Evolutionary conservation across 2,329 filamentous ascomycete species (phyloP), one percentile per base, ranked within the genome.

Genomic region (Penicillium expansum): DNA sequence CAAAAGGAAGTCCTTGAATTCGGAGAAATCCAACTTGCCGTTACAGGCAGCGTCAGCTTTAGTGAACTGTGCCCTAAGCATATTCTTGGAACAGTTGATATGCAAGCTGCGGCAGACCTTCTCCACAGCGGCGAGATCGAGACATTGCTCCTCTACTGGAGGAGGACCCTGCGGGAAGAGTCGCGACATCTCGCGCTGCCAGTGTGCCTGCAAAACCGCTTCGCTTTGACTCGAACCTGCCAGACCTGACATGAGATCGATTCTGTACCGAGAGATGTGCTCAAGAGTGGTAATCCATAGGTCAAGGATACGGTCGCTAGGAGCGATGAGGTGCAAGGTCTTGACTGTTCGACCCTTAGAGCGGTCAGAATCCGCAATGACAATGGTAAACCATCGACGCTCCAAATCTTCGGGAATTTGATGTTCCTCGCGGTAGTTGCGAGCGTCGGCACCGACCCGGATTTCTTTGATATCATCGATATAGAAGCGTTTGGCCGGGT

Each of bases 381-480:
- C 84, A 63, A 99, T 91, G 29, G 92, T 95, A 69, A 97, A 93
- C 84, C 92, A 96, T 14, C 86, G 85, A 8, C 82, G 77, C 66
- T 92, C 88, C 38, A 86, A 83, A 6, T 84, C 78, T 50, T 87
- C 83, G 0, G 87, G 77, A 22, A 94, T 79, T 38, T 86, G 85
- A 69, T 89, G 90, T 72, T 97, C 92, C 67, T 93, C 86, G 41
- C 91, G 88, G 71, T 96, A 96, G 71, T 96, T 93, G 56, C 90
- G 86, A 18, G 93, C 91, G 70, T 97, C 91, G 13, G 84, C 83
- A 18, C 91, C 92, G 33, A 87, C 86, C 60, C 92, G 87, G 47
- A 97, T 92, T 69, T 96, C 92, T 68, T 90, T 89, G 67, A 99
- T 93, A 71, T 97, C 92, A 68, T 99, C 94, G 61, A 99, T 90